Base-by-base conservation (phyloP, 176 grass and related monocot genomes). In the Oropetium thomaeum region DNA sequence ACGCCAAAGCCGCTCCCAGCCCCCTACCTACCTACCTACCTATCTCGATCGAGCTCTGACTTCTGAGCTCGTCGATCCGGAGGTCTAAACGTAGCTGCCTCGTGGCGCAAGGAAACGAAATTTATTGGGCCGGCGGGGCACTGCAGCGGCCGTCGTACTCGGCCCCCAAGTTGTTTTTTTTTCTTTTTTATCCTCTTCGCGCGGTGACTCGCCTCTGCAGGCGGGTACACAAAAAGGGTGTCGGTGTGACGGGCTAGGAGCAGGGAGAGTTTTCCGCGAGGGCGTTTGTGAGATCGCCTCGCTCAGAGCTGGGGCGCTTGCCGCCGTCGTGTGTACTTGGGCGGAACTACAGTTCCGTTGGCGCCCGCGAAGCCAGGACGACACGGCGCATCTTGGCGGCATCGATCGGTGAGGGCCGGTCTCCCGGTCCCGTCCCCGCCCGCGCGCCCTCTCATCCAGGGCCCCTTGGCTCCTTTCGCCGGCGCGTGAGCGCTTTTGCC, bases 311-410 rank as follows among this genome's bases (percentile, higher is more conserved):
- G 44, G 44, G 16, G 17, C 23, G 13, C 19, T 70, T 29, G 52
- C 55, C 73, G 44, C 34, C 43, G 41, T 54, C 20, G 52, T 25
- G 82, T 39, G 73, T 57, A 52, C 13, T 64, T n/a, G n/a, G n/a
- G n/a, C n/a, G n/a, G 14, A 45, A 34, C 1, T 34, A 9, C 67
- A 12, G 2, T 32, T 57, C 55, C 69, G 58, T 29, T 61, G 39
- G 57, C 73, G 57, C 57, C 40, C 57, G 57, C 57, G 40, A 47
- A 75, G 72, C 17, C 73, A 62, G 40, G 48, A 27, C 0, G 17
- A 5, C 64, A n/a, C 62, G 29, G 61, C 48, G 16, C 54, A 49
- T 62, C 67, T 51, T 62, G 78, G 67, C 78, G 66, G n/a, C 67
- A 39, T 40, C 78, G 67, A 63, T 29, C 78, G 57, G 28, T 12